Percentiles rank a stretch among this genome's conserved stretches.
phyloP scores from a whole-genome alignment of 73 alveolate genomes.

The Paramecium primaurelia region DNA sequence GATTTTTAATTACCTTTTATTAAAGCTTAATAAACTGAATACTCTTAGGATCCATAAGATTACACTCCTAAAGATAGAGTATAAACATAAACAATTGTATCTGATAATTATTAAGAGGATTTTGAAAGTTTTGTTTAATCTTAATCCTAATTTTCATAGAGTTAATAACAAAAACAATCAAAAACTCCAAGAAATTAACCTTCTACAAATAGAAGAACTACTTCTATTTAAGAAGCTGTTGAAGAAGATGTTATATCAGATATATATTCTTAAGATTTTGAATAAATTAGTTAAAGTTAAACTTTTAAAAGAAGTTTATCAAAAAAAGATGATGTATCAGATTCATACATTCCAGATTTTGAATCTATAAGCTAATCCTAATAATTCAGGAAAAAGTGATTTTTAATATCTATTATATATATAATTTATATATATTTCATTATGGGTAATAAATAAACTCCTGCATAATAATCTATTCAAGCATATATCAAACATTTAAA shows the following conservation, averaged over 20 bases:
- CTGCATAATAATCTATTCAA: background rate
- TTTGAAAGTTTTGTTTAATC: slow-evolving; percentile 16
- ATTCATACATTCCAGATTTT: background rate
- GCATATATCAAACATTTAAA: background rate
- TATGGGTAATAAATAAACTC: background rate
- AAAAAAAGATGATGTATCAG: background rate
- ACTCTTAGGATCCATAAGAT: background rate
- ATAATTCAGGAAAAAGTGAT: background rate
- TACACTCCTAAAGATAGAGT: background rate
- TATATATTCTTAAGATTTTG: background rate
- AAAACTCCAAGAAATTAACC: background rate
- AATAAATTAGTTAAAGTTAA: slow-evolving; percentile 26
- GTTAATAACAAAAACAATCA: background rate
- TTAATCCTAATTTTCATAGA: background rate
- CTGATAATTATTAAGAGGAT: slow-evolving; percentile 19
- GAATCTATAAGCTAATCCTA: slow-evolving; percentile 18
- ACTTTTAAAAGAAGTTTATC: slow-evolving; percentile 4
- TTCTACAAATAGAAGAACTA: background rate
- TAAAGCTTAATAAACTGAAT: background rate
- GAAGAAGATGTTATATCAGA: slow-evolving; percentile 17
- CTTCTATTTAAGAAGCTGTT: background rate
- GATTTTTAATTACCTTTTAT: background rate
- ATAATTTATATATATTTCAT: background rate
- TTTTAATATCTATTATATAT: background rate
- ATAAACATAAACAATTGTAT: background rate